Conservation (phyloP, 1,284 basidiomycete genomes). For the Microbotryum violaceum region DNA sequence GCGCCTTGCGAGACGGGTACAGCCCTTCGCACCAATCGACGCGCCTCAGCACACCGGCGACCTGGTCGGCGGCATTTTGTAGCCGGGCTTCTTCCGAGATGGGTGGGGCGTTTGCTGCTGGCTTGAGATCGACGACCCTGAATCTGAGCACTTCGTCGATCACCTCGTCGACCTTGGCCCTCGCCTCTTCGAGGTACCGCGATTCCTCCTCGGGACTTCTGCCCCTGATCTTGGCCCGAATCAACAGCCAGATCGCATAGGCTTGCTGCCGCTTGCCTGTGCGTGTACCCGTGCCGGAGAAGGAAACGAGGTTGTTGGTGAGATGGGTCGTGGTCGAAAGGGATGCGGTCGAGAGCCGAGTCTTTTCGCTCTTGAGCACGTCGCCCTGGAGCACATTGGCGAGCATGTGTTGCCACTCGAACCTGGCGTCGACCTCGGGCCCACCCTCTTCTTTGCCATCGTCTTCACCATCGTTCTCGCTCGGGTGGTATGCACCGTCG, state of each 20-base stretch:
- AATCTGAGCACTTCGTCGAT: slow-evolving; percentile 77
- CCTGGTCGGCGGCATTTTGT: slow-evolving; percentile 31
- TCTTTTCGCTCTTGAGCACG: slow-evolving; percentile 86
- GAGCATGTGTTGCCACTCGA: slow-evolving; percentile 92
- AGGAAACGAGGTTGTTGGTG: slow-evolving; percentile 19
- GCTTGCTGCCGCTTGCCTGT: slow-evolving; percentile 39
- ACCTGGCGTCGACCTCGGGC: slow-evolving; percentile 47
- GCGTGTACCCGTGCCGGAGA: slow-evolving; percentile 13
- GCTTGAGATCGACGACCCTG: slow-evolving; percentile 48
- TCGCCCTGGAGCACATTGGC: slow-evolving; percentile 85
- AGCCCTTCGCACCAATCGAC: slow-evolving; percentile 76
- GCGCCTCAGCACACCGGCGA: slow-evolving; percentile 44
- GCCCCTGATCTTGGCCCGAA: slow-evolving; percentile 76
- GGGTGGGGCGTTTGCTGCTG: slow-evolving; percentile 39
- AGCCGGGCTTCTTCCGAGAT: slow-evolving; percentile 13
- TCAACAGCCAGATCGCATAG: slow-evolving; percentile 73
- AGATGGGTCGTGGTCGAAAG: slow-evolving; percentile 29
- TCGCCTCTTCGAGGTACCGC: slow-evolving; percentile 68
- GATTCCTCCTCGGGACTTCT: slow-evolving; percentile 75
- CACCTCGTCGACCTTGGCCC: slow-evolving; percentile 70
- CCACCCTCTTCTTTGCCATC: slow-evolving; percentile 21
- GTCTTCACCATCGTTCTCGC: slow-evolving; percentile 5
- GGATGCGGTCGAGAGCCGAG: slow-evolving; percentile 50
- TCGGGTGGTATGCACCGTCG: neutral
- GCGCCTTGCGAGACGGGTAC: slow-evolving; percentile 74